A percentile compares a stretch with the other conserved stretches of the same genome.
Evolutionary conservation across 2,329 filamentous ascomycete species (phyloP).

Genomic region (Paecilomyces fulvus): DNA sequence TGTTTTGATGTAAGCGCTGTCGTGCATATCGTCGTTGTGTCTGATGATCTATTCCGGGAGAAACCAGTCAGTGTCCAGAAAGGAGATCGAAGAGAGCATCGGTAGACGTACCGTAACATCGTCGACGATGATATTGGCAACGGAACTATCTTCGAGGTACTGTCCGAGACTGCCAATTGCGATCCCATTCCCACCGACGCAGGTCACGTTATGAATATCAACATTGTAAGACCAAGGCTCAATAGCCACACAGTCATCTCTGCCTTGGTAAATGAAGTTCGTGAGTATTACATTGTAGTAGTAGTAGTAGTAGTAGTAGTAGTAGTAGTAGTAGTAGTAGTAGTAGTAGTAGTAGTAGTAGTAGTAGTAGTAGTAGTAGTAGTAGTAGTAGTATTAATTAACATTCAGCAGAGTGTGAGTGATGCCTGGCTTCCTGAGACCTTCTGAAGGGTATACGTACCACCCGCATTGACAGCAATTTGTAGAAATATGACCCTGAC

Average conservation of each 20-base stretch:
- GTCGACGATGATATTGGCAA: constrained; percentile 42
- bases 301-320: too few species aligned
- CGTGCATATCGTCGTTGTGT: constrained; percentile 41
- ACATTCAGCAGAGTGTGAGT: too few species aligned
- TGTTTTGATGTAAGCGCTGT: constrained; percentile 48
- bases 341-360: too few species aligned
- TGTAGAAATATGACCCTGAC: too few species aligned
- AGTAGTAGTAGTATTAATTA: too few species aligned
- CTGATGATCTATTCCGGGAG: constrained; percentile 27
- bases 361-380: too few species aligned
- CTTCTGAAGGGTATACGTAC: too few species aligned
- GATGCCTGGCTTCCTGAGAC: too few species aligned
- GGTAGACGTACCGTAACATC: constrained; percentile 27
- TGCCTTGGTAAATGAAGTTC: constrained; percentile 48
- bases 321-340: too few species aligned
- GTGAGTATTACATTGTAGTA: constrained; percentile 42
- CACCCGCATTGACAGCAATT: too few species aligned
- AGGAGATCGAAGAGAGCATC: too few species aligned
- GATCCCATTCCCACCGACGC: constrained; percentile 45
- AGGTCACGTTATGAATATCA: constrained; percentile 45
- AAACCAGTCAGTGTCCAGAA: neutral
- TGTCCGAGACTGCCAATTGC: constrained; percentile 48
- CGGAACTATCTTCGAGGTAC: constrained; percentile 47
- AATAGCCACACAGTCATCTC: constrained; percentile 53
- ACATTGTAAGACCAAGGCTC: constrained; percentile 57